Evolutionary conservation across 768 basidiomycete species (phyloP), one percentile per base, ranked within the genome.

Genomic region (Boletus rex-veris): DNA sequence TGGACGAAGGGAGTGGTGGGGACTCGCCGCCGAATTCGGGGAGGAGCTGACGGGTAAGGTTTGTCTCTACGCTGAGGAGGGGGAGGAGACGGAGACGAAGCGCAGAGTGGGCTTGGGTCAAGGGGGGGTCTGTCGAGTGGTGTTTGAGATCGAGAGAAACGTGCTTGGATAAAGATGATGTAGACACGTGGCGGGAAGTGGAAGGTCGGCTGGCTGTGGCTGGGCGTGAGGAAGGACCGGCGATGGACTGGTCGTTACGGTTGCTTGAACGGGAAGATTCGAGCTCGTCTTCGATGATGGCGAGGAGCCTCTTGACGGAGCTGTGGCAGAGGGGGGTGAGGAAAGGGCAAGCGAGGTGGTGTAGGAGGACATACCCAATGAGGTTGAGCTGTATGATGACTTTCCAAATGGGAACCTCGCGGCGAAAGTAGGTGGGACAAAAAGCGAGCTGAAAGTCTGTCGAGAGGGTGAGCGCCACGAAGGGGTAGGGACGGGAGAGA

Each of bases 401-500:
- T 55, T 76, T 80, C 86, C 86, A 89, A 7, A 81, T 75, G 0
- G 73, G 61, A 16, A 80, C 73, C 54, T 89, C 85, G 42, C 62
- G 74, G 41, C 79, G 77, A 52, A 88, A 87, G 51, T 81, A 77
- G 24, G 73, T 75, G 0, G 85, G 86, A 9, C 82, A 78, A 60
- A 86, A 86, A 0, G 80, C 77, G 8, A 88, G 64, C 63, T 86
- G 84, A 58, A 88, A 88, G 61, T 89, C 86, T 88, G 58, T 15
- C 14, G 37, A 7, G 37, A 18, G 36, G 11, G 37, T 16, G 37
- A 16, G 37, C 8, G 37, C 12, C 5, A 16, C 9, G 36, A 37
- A 24, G 21, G 21, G 21, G 21, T 24, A 4, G 19, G 3, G 21
- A 24, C 21, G 36, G 3, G 3, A 4, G 4, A 10, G 8, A 38